phyloP scores from a whole-genome alignment of 225 moss, liverwort and hornwort genomes.

The Anthoceros angustus region DNA sequence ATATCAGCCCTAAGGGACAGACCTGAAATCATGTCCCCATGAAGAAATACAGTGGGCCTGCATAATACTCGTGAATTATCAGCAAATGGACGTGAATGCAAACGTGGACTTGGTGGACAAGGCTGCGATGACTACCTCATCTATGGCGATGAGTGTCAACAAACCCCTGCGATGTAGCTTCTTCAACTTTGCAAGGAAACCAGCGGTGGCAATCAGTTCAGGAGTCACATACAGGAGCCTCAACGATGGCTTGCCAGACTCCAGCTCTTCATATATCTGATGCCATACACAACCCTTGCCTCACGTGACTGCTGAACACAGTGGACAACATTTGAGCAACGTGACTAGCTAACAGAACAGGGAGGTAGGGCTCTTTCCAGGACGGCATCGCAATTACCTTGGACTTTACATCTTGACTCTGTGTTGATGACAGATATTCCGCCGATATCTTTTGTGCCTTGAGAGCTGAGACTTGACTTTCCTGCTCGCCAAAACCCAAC shows the following conservation, averaged over 20 bases:
- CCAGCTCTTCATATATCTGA: conserved; percentile 51
- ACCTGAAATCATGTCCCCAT: conserved; percentile 74
- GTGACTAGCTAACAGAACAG: too few species aligned
- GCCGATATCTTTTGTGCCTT: conserved; percentile 46
- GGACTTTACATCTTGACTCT: conserved; percentile 24
- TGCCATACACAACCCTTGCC: neutral
- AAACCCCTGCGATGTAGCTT: conserved; percentile 49
- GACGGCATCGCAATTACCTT: conserved; percentile 14
- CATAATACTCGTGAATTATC: conserved; percentile 4
- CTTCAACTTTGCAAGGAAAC: conserved; percentile 38
- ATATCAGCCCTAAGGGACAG: neutral
- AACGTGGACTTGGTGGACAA: neutral
- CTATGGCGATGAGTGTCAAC: conserved; percentile 50
- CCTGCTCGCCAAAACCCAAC: conserved; percentile 14
- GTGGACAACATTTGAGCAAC: neutral
- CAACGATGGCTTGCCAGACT: conserved; percentile 42
- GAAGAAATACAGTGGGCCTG: conserved; percentile 62
- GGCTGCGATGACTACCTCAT: conserved; percentile 27
- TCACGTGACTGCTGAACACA: neutral
- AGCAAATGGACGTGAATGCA: neutral
- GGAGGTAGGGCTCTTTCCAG: too few species aligned
- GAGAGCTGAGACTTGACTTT: conserved; percentile 45
- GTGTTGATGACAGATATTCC: conserved; percentile 52
- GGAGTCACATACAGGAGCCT: conserved; percentile 66
- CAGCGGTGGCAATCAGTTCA: conserved; percentile 47